Conservation (phyloP, 306 rosid species). For the Vachellia pachyceras region DNA sequence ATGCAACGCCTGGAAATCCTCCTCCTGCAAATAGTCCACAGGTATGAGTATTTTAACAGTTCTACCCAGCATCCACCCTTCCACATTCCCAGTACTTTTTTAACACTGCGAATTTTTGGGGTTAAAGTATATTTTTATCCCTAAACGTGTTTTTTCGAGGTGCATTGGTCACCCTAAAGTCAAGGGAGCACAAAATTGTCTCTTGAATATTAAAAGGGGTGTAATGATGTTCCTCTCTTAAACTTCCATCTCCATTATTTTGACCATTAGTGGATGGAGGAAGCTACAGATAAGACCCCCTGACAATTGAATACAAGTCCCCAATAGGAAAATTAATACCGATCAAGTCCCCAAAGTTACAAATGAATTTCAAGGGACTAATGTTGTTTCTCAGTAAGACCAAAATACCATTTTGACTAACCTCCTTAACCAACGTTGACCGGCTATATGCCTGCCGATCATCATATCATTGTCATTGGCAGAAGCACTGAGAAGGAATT, state of each 20-base stretch:
- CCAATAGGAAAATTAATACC: background rate
- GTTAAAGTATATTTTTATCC: background rate
- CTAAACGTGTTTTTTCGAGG: background rate
- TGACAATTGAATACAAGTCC: background rate
- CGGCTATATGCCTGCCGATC: too few species aligned
- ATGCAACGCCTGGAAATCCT: slow-evolving; percentile 55
- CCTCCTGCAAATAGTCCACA: slow-evolving; percentile 77
- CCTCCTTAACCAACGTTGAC: too few species aligned
- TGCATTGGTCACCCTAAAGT: background rate
- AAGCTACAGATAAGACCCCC: background rate
- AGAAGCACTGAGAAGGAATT: too few species aligned
- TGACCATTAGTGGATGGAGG: background rate
- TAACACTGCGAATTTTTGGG: background rate
- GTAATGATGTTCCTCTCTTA: background rate
- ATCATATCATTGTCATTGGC: too few species aligned
- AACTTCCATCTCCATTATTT: too few species aligned
- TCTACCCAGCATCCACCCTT: background rate
- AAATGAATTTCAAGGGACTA: background rate
- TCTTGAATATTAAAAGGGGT: background rate
- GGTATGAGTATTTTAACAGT: slow-evolving; percentile 48
- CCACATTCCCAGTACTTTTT: slow-evolving; percentile 22
- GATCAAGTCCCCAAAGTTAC: background rate
- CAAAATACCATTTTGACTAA: too few species aligned
- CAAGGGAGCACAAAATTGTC: background rate
- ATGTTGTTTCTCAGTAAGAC: too few species aligned